Conservation (phyloP, 1,284 basidiomycete species). For the Lentinus polychrous region DNA sequence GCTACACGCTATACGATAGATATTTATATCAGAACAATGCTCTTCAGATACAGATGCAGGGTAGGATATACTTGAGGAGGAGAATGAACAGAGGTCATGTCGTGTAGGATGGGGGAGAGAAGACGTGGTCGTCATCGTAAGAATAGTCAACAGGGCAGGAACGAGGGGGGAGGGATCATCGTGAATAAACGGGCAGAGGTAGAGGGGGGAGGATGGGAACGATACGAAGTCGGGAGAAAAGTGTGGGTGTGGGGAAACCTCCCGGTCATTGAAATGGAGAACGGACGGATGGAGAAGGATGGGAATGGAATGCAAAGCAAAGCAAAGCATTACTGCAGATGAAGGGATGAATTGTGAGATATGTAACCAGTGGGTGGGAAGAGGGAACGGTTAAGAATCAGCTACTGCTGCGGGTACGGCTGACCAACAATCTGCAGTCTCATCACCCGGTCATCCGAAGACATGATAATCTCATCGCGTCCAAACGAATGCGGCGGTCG, state of each 20-base stretch:
- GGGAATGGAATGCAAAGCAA: no score
- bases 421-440: slow-evolving; percentile 43
- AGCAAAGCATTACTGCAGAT: no score
- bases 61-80: not conserved
- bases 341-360: no score
- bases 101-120: not conserved
- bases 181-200: not conserved
- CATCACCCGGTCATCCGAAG: slow-evolving; percentile 74
- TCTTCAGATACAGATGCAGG: slow-evolving; percentile 3
- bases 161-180: not conserved
- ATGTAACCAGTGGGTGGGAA: no score
- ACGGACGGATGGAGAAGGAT: no score
- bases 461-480: slow-evolving; percentile 74
- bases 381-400: no score
- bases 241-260: no score
- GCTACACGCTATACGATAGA: slow-evolving; percentile 3
- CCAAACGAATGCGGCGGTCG: slow-evolving; percentile 35
- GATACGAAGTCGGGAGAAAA: not conserved
- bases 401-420: not conserved
- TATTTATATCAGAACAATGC: slow-evolving; percentile 3
- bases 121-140: not conserved
- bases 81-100: not conserved
- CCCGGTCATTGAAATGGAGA: no score
- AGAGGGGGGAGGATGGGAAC: not conserved
- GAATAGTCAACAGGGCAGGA: not conserved